Conservation (phyloP, 352 stramenopile genomes). For the Phytophthora multivora region DNA sequence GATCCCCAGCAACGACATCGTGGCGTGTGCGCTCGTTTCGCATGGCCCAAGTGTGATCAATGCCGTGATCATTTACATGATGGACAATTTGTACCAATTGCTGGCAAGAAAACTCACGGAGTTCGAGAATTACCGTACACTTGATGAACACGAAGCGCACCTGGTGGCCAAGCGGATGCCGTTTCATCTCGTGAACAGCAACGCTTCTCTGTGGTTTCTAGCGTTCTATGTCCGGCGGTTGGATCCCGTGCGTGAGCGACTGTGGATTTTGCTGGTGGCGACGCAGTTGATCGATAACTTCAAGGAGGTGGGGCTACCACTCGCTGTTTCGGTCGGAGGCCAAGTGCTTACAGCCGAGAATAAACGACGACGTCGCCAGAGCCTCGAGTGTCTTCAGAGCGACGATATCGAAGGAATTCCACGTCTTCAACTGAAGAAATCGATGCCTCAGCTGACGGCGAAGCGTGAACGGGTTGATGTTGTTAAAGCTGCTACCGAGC, state of each 20-base stretch:
- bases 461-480: constrained; percentile 28
- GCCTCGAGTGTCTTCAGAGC: constrained; percentile 21
- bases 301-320: constrained; percentile 68
- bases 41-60: constrained; percentile 71
- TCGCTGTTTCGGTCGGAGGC: constrained; percentile 48
- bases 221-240: constrained; percentile 66
- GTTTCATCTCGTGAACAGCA: constrained; percentile 82
- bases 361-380: constrained; percentile 38
- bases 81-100: constrained; percentile 73
- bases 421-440: constrained; percentile 7
- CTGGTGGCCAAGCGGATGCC: constrained; percentile 78
- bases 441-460: constrained; percentile 6
- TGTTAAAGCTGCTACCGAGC: constrained; percentile 30
- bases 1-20: constrained; percentile 55
- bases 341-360: constrained; percentile 51
- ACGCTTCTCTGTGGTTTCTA: constrained; percentile 71
- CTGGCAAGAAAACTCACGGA: constrained; percentile 66
- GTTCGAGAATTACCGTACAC: constrained; percentile 77
- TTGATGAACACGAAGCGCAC: constrained; percentile 66
- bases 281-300: constrained; percentile 74
- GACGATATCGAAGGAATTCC: constrained; percentile 7
- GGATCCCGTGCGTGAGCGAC: constrained; percentile 58
- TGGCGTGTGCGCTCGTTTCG: constrained; percentile 42
- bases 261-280: constrained; percentile 73
- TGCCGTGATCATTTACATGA: constrained; percentile 62